Percentiles rank a stretch among this genome's conserved stretches.
Conservation (phyloP, 163 green algal genomes). For the Volvox carteri region DNA sequence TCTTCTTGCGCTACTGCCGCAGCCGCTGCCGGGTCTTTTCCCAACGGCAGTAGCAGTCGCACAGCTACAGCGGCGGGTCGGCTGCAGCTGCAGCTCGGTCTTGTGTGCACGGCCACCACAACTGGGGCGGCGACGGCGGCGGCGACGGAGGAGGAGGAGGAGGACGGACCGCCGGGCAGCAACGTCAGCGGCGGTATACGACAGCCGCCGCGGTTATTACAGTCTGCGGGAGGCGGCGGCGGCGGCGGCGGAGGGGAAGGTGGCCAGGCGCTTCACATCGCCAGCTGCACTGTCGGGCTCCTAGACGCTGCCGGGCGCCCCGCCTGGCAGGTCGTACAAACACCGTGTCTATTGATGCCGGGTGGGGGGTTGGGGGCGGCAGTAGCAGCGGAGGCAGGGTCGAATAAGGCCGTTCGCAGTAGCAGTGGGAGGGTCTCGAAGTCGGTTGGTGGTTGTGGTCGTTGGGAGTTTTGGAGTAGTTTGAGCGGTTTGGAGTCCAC, state of each 20-base stretch:
- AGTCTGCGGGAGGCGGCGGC: background rate
- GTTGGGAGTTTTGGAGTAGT: constrained; percentile 34
- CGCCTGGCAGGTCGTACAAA: background rate
- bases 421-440: background rate
- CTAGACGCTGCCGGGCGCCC: background rate
- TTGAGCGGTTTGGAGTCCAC: constrained; percentile 2
- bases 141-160: background rate
- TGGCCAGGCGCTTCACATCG: background rate
- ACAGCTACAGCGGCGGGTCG: background rate
- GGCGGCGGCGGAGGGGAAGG: background rate
- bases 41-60: too few relatives aligned
- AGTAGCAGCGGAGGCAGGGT: background rate
- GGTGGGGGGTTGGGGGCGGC: background rate
- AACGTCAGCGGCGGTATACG: too few relatives aligned
- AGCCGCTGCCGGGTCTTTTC: too few relatives aligned
- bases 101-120: background rate
- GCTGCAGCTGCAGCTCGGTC: constrained; percentile 42
- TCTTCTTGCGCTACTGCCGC: too few relatives aligned
- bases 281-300: background rate
- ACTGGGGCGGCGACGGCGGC: background rate
- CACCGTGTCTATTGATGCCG: constrained; percentile 1
- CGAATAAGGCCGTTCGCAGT: background rate
- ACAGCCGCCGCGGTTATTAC: too few relatives aligned
- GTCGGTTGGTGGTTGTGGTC: background rate
- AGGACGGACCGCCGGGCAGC: background rate